phyloP scores from a whole-genome alignment of 306 rosid species.

The Medicago truncatula region DNA sequence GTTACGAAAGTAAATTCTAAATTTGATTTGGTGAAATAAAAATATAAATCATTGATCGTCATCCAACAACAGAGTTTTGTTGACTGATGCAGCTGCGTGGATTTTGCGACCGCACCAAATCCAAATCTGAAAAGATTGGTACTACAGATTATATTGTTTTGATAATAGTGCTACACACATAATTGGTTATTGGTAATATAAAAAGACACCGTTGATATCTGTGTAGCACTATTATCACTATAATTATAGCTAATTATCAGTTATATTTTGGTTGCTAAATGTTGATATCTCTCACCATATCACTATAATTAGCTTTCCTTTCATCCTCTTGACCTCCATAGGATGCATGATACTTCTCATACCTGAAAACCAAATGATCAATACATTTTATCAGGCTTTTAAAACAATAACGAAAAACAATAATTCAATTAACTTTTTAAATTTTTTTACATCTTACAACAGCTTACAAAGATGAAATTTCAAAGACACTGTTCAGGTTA shows the following conservation, averaged over 20 bases:
- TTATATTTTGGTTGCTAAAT: conserved; percentile 1
- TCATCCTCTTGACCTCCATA: conserved; percentile 87
- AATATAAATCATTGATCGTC: not conserved
- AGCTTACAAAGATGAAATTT: not conserved
- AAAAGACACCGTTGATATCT: not conserved
- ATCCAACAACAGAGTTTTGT: not conserved
- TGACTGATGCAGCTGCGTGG: not conserved
- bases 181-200: not conserved
- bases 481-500: not conserved
- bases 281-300: conserved; percentile 74
- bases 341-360: conserved; percentile 89
- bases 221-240: too few species aligned
- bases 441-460: not conserved
- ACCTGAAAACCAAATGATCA: conserved; percentile 61
- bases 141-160: not conserved
- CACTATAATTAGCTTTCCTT: conserved; percentile 81
- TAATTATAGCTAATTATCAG: too few species aligned
- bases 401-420: not conserved
- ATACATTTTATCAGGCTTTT: conserved; percentile 16
- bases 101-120: not conserved
- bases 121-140: conserved; percentile 1
- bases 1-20: not conserved
- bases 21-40: not conserved
- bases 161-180: conserved; percentile 4
- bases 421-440: not conserved